Evolutionary conservation across 352 stramenopile genomes (phyloP).

Genomic region (Aphanomyces cochlioides): DNA sequence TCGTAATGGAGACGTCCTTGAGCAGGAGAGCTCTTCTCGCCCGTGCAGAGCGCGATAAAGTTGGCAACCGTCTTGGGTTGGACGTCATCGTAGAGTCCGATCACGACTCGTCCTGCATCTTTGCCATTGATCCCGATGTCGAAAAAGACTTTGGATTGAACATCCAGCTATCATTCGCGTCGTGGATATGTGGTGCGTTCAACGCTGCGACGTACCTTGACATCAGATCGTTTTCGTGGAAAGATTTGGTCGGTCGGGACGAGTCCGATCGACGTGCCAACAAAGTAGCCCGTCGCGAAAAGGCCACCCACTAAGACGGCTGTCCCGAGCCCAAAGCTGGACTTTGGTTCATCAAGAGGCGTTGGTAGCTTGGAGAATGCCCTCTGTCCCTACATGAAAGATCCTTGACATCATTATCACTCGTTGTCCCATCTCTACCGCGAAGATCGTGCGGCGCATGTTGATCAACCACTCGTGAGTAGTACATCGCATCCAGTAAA

Average conservation of each 20-base stretch:
- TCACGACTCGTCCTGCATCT: slow-evolving; percentile 77
- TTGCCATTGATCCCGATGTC: slow-evolving; percentile 95
- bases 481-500: not conserved
- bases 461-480: slow-evolving; percentile 2
- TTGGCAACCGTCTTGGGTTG: slow-evolving; percentile 79
- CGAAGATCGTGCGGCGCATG: slow-evolving; percentile 18
- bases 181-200: no score
- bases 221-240: not conserved
- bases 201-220: not conserved
- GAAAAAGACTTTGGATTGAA: slow-evolving; percentile 93
- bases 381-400: slow-evolving; percentile 1
- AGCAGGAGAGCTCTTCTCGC: slow-evolving; percentile 41
- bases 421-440: slow-evolving; percentile 1
- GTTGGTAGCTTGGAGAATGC: slow-evolving; percentile 24
- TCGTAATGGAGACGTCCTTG: slow-evolving; percentile 92
- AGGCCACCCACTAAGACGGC: slow-evolving; percentile 40
- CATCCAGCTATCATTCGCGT: slow-evolving; percentile 37
- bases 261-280: slow-evolving; percentile 66
- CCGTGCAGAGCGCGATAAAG: slow-evolving; percentile 75
- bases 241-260: slow-evolving; percentile 48
- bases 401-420: slow-evolving; percentile 2
- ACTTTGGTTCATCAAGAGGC: slow-evolving; percentile 17
- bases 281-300: slow-evolving; percentile 44
- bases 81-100: slow-evolving; percentile 71
- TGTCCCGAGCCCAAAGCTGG: slow-evolving; percentile 2